Conservation (phyloP, 2,329 filamentous ascomycete genomes). For the Sporothrix schenckii region DNA sequence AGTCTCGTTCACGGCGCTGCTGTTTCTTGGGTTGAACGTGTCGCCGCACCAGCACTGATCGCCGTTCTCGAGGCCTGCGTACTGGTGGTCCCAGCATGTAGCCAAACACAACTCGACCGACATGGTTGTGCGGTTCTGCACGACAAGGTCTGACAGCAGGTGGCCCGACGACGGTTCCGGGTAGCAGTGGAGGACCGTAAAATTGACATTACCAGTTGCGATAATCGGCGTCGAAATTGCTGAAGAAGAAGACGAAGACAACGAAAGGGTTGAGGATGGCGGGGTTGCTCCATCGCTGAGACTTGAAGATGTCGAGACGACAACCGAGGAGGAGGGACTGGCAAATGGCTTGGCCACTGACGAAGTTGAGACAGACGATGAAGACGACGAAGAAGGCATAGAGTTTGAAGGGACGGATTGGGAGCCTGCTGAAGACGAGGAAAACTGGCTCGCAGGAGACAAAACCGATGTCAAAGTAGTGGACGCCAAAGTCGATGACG, state of each 20-base stretch:
- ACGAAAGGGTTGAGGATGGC: not conserved
- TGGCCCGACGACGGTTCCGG: constrained; percentile 36
- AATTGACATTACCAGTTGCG: constrained; percentile 34
- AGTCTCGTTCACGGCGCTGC: constrained; percentile 26
- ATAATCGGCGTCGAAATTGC: constrained; percentile 13
- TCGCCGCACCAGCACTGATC: constrained; percentile 49
- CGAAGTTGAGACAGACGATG: not conserved
- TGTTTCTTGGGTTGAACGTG: constrained; percentile 37
- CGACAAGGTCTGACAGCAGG: constrained; percentile 31
- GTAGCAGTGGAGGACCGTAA: constrained; percentile 37
- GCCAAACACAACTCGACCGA: constrained; percentile 42
- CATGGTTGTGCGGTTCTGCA: constrained; percentile 37
- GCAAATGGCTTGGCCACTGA: not conserved
- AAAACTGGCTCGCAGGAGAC: no score
- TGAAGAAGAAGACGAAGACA: not conserved
- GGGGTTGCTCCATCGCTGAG: not conserved
- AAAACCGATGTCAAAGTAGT: no score
- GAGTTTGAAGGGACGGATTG: no score
- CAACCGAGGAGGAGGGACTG: not conserved
- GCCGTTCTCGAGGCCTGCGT: constrained; percentile 47
- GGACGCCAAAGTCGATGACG: no score
- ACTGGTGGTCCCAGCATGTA: constrained; percentile 42
- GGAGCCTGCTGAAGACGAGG: no score
- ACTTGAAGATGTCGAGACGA: not conserved
- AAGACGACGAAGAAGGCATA: not conserved